Evolutionary conservation across 805 yeast genomes (phyloP).

Genomic region (Kodamaea nitidulidarum): DNA sequence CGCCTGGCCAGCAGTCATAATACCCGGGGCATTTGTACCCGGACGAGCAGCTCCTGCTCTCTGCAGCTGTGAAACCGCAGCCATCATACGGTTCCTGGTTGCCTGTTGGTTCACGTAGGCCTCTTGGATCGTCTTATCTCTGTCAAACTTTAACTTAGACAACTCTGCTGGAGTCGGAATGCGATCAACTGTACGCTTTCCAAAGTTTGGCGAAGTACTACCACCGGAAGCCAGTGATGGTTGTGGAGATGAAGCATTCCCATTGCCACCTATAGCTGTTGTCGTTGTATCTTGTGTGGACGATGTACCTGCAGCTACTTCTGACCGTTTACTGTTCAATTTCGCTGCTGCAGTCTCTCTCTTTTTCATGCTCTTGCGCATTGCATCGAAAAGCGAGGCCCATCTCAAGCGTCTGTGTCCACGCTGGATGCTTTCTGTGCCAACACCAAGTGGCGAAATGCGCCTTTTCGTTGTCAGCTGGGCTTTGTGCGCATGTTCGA

Average conservation of each 20-base stretch:
- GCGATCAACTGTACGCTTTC: slow-evolving; percentile 43
- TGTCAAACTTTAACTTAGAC: slow-evolving; percentile 74
- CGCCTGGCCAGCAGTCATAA: neutral
- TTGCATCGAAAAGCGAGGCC: slow-evolving; percentile 97
- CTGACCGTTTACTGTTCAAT: slow-evolving; percentile 12
- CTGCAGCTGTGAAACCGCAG: slow-evolving; percentile 38
- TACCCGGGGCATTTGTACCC: neutral
- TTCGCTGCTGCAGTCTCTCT: slow-evolving; percentile 59
- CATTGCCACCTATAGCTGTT: neutral
- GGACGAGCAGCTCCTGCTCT: slow-evolving; percentile 5
- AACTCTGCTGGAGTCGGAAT: slow-evolving; percentile 74
- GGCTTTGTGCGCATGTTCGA: slow-evolving; percentile 84
- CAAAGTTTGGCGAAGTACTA: neutral
- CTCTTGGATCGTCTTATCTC: slow-evolving; percentile 82
- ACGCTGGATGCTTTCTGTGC: slow-evolving; percentile 84
- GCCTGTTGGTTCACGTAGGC: slow-evolving; percentile 51
- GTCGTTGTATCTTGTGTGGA: neutral
- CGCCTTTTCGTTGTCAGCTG: slow-evolving; percentile 86
- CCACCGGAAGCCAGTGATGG: slow-evolving; percentile 1
- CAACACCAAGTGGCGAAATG: slow-evolving; percentile 90
- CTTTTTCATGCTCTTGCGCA: slow-evolving; percentile 83
- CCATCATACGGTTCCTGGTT: slow-evolving; percentile 39
- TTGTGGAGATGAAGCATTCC: neutral
- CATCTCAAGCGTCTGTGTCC: slow-evolving; percentile 89
- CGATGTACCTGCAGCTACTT: neutral